Conservation (phyloP, 176 grass and related monocot species). For the Cymbopogon citratus region DNA sequence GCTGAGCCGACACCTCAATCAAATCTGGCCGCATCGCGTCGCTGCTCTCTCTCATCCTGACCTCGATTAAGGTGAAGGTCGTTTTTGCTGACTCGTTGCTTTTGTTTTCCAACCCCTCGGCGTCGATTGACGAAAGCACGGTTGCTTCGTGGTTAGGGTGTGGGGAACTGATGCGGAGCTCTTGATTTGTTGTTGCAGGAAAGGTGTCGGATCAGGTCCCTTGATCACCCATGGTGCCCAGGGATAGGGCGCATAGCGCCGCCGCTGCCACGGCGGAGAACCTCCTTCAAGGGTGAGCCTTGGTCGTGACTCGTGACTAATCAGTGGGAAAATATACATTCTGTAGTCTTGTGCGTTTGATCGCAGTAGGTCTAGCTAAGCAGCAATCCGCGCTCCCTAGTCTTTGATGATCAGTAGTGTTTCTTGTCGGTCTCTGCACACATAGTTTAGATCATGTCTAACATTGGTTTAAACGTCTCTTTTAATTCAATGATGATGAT, state of each 20-base stretch:
- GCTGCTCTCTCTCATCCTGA: neutral
- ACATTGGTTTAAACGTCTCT: neutral
- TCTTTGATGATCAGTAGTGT: neutral
- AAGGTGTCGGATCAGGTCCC: neutral
- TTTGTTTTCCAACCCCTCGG: neutral
- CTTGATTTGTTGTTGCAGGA: neutral
- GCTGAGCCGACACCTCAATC: neutral
- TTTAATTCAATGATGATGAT: neutral
- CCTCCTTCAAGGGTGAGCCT: conserved; percentile 23
- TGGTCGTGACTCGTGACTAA: neutral
- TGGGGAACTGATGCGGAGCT: conserved; percentile 1
- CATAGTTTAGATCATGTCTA: neutral
- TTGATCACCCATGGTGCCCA: conserved; percentile 40
- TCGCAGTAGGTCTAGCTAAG: neutral
- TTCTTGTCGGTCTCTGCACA: neutral
- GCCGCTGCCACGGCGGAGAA: neutral
- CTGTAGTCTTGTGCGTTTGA: neutral
- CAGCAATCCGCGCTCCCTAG: neutral
- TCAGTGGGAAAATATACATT: neutral
- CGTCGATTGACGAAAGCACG: neutral
- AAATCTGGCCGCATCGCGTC: neutral
- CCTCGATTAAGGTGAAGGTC: neutral
- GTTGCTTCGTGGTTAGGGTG: neutral
- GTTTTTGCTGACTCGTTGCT: no score
- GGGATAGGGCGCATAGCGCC: conserved; percentile 16